Evolutionary conservation across 257 asterid genomes (phyloP).

Genomic region (Ocimum tenuiflorum): DNA sequence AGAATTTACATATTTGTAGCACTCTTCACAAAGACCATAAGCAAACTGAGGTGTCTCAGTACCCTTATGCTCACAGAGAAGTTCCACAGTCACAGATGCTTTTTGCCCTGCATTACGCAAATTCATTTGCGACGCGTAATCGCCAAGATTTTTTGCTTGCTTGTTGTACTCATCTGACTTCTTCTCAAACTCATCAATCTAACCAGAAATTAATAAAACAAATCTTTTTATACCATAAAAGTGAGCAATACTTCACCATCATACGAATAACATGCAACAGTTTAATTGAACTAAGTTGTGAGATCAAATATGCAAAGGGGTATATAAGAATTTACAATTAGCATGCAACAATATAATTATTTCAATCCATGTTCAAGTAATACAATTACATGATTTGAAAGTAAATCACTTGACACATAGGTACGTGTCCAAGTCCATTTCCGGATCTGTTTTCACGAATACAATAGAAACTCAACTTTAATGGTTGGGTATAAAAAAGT

Average conservation of each 20-base stretch:
- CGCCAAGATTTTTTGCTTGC: constrained; percentile 45
- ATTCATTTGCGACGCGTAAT: constrained; percentile 20
- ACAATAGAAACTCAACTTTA: neutral
- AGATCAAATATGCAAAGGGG: neutral
- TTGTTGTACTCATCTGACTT: constrained; percentile 53
- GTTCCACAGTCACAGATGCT: constrained; percentile 39
- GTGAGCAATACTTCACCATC: constrained; percentile 1
- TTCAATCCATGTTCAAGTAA: constrained; percentile 1
- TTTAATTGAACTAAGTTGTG: neutral
- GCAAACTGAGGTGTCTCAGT: constrained; percentile 54
- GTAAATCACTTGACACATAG: neutral
- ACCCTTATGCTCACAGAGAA: constrained; percentile 69
- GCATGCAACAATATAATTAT: neutral
- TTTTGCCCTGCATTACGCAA: constrained; percentile 25
- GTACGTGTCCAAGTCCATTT: neutral
- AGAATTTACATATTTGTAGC: constrained; percentile 52
- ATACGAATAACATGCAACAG: neutral
- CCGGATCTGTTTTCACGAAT: neutral
- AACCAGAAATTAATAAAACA: constrained; percentile 5
- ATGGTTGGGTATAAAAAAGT: neutral
- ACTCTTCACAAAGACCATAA: constrained; percentile 65
- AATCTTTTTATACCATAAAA: constrained; percentile 5
- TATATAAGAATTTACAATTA: neutral
- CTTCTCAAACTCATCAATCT: constrained; percentile 73
- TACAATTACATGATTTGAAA: neutral